phyloP scores from a whole-genome alignment of 2,329 filamentous ascomycete species.

The Juglanconis sp. region DNA sequence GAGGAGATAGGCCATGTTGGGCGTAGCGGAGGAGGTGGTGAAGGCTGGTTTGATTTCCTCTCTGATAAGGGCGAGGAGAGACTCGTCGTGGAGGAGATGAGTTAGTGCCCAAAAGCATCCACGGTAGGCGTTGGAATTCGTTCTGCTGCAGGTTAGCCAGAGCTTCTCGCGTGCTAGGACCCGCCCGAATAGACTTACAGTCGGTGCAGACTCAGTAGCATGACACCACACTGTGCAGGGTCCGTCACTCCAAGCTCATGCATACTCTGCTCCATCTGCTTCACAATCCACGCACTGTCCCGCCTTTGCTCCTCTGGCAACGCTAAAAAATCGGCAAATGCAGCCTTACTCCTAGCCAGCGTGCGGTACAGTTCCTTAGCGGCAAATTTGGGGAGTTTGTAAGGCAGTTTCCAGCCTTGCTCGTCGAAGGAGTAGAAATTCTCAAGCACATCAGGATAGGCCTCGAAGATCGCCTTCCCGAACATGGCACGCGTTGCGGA shows the following conservation, averaged over 20 bases:
- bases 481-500: slow-evolving; percentile 2
- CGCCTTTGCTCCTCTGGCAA: background rate
- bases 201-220: background rate
- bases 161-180: background rate
- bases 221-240: background rate
- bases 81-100: background rate
- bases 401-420: background rate
- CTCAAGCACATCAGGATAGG: background rate
- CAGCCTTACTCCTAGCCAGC: background rate
- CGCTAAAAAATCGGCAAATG: background rate
- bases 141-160: background rate
- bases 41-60: background rate
- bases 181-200: background rate
- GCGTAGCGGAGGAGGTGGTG: background rate
- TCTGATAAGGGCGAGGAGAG: background rate
- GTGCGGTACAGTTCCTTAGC: background rate
- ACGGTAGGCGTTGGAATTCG: slow-evolving; percentile 1
- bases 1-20: background rate
- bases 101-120: background rate
- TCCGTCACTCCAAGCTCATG: background rate
- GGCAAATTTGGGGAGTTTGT: background rate
- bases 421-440: background rate
- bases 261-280: background rate
- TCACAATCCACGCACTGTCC: background rate
- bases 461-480: background rate